phyloP scores from a whole-genome alignment of 768 basidiomycete species.

The Gymnopilus dilepis region DNA sequence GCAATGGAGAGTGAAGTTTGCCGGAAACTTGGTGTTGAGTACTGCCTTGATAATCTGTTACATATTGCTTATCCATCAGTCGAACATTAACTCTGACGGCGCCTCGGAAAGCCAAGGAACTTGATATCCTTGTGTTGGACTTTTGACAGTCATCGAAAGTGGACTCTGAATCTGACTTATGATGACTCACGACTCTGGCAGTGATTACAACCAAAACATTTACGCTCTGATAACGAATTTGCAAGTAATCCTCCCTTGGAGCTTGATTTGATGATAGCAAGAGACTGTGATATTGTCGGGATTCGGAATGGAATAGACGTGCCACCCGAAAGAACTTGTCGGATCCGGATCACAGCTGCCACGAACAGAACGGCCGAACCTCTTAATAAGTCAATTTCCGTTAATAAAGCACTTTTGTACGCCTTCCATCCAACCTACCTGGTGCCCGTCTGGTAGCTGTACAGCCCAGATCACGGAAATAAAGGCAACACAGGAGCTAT shows the following conservation, averaged over 20 bases:
- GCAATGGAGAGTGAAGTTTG: neutral
- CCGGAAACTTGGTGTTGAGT: constrained; percentile 1
- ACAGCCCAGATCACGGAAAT: neutral
- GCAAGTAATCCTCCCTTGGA: too few relatives aligned
- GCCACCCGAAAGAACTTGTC: neutral
- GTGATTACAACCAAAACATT: neutral
- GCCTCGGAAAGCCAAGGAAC: constrained; percentile 1
- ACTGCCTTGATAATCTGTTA: constrained; percentile 4
- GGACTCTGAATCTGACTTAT: neutral
- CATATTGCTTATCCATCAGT: constrained; percentile 1
- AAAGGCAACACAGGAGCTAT: neutral
- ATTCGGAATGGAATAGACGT: neutral
- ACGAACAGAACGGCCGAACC: neutral
- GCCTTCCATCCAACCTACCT: neutral
- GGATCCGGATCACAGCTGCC: constrained; percentile 1
- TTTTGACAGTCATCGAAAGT: neutral
- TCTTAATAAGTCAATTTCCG: neutral
- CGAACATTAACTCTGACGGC: neutral
- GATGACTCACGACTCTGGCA: neutral
- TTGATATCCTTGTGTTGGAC: neutral
- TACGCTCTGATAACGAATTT: neutral
- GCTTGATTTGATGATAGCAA: too few relatives aligned
- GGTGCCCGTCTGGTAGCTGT: neutral
- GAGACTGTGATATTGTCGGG: neutral
- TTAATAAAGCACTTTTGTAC: neutral